Evolutionary conservation across 176 grass and related monocot species (phyloP).

Genomic region (Oryza australiensis): DNA sequence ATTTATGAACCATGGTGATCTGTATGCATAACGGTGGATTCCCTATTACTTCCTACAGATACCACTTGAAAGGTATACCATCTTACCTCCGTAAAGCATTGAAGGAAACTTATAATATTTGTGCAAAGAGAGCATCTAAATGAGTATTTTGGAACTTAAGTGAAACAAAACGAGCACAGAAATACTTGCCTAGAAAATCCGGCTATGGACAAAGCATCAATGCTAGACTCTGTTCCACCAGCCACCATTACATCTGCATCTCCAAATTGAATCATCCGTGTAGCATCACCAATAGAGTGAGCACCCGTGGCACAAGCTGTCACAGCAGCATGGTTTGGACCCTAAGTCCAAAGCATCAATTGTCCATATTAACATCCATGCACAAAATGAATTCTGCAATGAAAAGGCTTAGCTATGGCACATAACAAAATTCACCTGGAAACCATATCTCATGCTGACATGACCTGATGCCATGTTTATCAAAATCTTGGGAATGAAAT

Average conservation of each 20-base stretch:
- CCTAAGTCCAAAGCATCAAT: constrained; percentile 56
- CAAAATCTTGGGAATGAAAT: constrained; percentile 89
- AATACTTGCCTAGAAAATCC: constrained; percentile 84
- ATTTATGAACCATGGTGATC: not conserved
- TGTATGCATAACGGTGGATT: not conserved
- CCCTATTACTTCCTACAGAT: constrained; percentile 7
- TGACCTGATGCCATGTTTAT: constrained; percentile 99
- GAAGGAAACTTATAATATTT: not conserved
- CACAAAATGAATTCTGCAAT: not conserved
- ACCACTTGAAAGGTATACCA: not conserved
- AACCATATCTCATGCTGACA: constrained; percentile 94
- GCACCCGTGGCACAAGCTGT: constrained; percentile 95
- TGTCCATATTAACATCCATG: constrained; percentile 18
- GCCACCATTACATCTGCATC: constrained; percentile 96
- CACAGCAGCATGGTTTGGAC: constrained; percentile 96
- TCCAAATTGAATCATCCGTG: constrained; percentile 95
- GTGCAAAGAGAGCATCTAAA: not conserved
- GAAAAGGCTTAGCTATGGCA: not conserved
- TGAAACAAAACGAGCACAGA: constrained; percentile 6
- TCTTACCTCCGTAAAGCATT: constrained; percentile 3
- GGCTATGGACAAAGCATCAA: constrained; percentile 93
- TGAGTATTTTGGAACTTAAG: constrained; percentile 6
- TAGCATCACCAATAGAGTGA: constrained; percentile 94
- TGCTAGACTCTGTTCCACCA: constrained; percentile 90
- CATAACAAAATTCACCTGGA: constrained; percentile 57